Conservation (phyloP, 495 filamentous ascomycete genomes). For the Neurospora hispaniola region DNA sequence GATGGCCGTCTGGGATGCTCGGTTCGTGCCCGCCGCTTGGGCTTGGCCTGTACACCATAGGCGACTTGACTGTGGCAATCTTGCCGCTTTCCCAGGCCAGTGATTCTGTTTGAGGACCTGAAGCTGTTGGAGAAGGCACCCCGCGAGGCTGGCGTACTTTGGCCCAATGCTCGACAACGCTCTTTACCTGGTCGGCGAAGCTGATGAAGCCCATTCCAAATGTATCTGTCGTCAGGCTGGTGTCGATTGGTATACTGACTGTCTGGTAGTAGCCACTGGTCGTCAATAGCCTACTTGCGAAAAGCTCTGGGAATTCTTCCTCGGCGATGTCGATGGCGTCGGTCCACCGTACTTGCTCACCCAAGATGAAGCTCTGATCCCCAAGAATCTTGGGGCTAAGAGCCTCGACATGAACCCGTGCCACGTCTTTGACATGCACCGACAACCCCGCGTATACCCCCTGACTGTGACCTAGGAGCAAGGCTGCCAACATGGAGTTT, state of each 20-base stretch:
- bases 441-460: slow-evolving; percentile 23
- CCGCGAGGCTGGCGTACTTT: slow-evolving; percentile 4
- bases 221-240: slow-evolving; percentile 28
- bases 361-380: slow-evolving; percentile 29
- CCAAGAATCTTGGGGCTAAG: slow-evolving; percentile 29
- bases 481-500: slow-evolving; percentile 24
- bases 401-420: slow-evolving; percentile 29
- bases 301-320: slow-evolving; percentile 30
- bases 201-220: slow-evolving; percentile 37
- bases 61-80: neutral
- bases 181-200: slow-evolving; percentile 40
- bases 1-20: neutral
- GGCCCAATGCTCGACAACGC: slow-evolving; percentile 14
- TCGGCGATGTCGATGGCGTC: slow-evolving; percentile 30
- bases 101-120: neutral
- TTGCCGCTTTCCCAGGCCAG: neutral
- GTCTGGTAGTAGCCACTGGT: slow-evolving; percentile 26
- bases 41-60: neutral
- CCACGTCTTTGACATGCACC: slow-evolving; percentile 36
- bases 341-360: slow-evolving; percentile 29
- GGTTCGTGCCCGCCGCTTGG: neutral
- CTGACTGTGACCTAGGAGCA: slow-evolving; percentile 23
- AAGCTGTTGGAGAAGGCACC: slow-evolving; percentile 12
- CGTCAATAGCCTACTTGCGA: slow-evolving; percentile 28
- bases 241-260: slow-evolving; percentile 30